Base-by-base conservation (phyloP, 2,329 filamentous ascomycete genomes). In the Phialocephala sp. region DNA sequence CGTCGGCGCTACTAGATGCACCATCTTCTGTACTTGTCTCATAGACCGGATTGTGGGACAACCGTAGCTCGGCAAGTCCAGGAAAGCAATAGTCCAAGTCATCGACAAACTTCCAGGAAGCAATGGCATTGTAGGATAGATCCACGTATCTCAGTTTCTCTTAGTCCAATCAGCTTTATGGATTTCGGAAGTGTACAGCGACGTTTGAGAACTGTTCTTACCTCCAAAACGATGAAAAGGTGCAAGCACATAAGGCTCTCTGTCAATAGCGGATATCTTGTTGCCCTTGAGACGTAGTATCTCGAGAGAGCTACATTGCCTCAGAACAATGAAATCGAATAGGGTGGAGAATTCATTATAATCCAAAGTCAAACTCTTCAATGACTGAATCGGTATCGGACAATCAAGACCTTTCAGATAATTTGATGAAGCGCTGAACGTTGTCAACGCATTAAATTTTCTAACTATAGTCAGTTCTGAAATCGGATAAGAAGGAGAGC, bases 41-140 rank as follows among this genome's bases (percentile, higher is more conserved):
- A 78, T 92, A 96, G 24, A 98, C 84, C 4, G 94, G 94, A 71
- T 98, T 98, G 75, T 93, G 89, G 5, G 92, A 88, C 67, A 97
- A 87, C 18, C 94, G 91, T 45, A 99, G 85, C 39, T 88, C 88
- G 14, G 81, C 83, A 8, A 98, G 82, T 4, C 89, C 87, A 0
- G 95, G 94, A 70, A 97, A 92, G 65, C 87, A 80, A 14, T 76
- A 73, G 1, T 86, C 80, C 1, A 99, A 83, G 5, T 81, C 76
- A 72, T 97, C 89, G 69, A 97, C 82, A 76, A 96, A 92, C 36
- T 78, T 74, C 92, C 93, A 97, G 20, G 84, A 83, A 18, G 82
- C 76, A 36, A 94, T 83, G 18, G 83, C 78, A 78, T 94, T 94
- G 77, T 89, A 88, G 0, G 91, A 93, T 20, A 94, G 76, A 75